Conservation (phyloP, 768 basidiomycete species). For the Suillus alpinus region DNA sequence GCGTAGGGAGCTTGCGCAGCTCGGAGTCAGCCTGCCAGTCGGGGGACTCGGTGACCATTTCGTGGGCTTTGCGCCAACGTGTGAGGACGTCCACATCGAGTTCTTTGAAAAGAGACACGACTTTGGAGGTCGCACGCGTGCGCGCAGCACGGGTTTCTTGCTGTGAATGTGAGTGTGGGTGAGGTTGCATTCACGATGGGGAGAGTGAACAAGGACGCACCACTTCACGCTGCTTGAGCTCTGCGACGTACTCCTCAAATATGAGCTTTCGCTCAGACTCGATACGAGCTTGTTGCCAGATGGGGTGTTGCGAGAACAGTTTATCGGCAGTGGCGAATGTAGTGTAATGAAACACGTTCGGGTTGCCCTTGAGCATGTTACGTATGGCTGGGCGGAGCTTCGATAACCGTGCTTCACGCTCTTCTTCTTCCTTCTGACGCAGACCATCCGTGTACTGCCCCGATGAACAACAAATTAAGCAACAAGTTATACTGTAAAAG, state of each 20-base stretch:
- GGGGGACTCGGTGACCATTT: slow-evolving; percentile 69
- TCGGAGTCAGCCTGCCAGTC: slow-evolving; percentile 79
- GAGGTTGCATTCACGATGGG: slow-evolving; percentile 7
- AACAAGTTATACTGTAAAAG: neutral
- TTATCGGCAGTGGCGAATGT: slow-evolving; percentile 88
- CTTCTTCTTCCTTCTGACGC: slow-evolving; percentile 81
- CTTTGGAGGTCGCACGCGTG: slow-evolving; percentile 75
- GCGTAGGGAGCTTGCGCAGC: slow-evolving; percentile 77
- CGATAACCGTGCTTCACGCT: slow-evolving; percentile 76
- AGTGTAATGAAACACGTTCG: slow-evolving; percentile 87
- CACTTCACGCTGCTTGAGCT: slow-evolving; percentile 86
- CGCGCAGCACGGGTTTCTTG: slow-evolving; percentile 78
- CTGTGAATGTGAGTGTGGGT: slow-evolving; percentile 34
- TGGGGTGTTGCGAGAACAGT: slow-evolving; percentile 81
- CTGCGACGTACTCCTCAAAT: slow-evolving; percentile 88
- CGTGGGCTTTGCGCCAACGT: slow-evolving; percentile 85
- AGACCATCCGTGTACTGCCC: slow-evolving; percentile 68
- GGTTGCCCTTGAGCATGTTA: slow-evolving; percentile 84
- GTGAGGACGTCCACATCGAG: slow-evolving; percentile 92
- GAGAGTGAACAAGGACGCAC: slow-evolving; percentile 42
- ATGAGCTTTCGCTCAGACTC: slow-evolving; percentile 84
- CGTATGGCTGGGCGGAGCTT: slow-evolving; percentile 85
- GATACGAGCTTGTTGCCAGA: slow-evolving; percentile 86
- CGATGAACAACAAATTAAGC: neutral
- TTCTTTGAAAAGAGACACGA: slow-evolving; percentile 81